Base-by-base conservation (phyloP, 1,139 yeast species). In the Geotrichum siamense region DNA sequence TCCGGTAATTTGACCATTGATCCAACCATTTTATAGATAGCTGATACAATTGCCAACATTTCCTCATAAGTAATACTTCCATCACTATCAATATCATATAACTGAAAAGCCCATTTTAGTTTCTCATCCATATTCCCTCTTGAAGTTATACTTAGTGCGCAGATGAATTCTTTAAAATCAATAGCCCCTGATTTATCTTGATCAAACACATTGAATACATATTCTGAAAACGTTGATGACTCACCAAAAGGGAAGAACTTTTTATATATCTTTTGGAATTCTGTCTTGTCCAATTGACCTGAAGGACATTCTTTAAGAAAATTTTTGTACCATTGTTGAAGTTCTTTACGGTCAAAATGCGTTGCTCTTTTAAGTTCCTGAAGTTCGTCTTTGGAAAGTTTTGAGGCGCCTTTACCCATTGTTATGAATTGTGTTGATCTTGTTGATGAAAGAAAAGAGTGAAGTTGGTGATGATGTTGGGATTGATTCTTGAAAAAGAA, bases 181-280 rank as follows among this genome's bases (percentile, higher is more conserved):
- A 93, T 84, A 41, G 76, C 75, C 25, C 94, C 95, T 51, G 78
- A 77, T 55, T 76, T 72, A 61, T 87, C 94, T 43, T 76, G 74
- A 62, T 93, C 98, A 63, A 91, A 89, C 9, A 86, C 94, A 48
- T 79, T 78, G 65, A 93, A 93, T 25, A 93, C 80, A 56, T 82
- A 84, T 51, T 79, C 86, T 48, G 96, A 85, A 66, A 87, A 93
- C 48, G 87, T 91, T 10, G 82, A 76, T 0, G 98, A 96, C 58
- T 91, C 96, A 1, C 99, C 99, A 69, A 93, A 93, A 17, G 99
- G 99, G 69, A 93, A 93, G 63, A 89, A 93, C 60, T 91, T 97
- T 62, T 85, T 86, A 67, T 87, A 93, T 17, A 91, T 89, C 62
- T 84, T 85, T 53, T 84, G 79, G 62, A 93, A 87, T 60, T 91